Percentiles rank a stretch among this genome's conserved stretches.
These are phyloP conservation scores for Epichloe glyceriae DNA, from an alignment of 2,329 filamentous ascomycete genomes.

Conservation along the genomic window DNA sequence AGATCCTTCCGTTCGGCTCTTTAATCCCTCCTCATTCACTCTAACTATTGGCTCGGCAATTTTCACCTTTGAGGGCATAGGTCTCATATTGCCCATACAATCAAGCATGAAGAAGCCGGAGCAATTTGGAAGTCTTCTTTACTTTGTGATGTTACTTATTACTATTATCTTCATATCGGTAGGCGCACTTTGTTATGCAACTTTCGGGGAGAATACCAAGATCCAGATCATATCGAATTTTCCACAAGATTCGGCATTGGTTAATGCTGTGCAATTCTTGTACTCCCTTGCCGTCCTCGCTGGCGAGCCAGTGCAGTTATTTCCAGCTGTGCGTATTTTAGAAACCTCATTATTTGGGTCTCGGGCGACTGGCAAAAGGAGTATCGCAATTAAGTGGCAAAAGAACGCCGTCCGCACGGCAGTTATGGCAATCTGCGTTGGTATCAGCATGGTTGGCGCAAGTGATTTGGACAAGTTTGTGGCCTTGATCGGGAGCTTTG, in stretches of 20 bases:
- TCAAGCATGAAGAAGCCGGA: conserved; percentile 61
- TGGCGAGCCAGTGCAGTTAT: conserved; percentile 62
- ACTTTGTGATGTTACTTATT: conserved; percentile 58
- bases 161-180: conserved; percentile 61
- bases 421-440: conserved; percentile 45
- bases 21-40: conserved; percentile 57
- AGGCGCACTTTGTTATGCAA: conserved; percentile 60
- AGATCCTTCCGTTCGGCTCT: conserved; percentile 48
- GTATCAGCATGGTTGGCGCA: conserved; percentile 49
- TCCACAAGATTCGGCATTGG: conserved; percentile 55
- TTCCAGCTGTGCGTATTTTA: conserved; percentile 59
- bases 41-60: conserved; percentile 62
- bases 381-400: conserved; percentile 56
- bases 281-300: conserved; percentile 64
- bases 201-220: conserved; percentile 54
- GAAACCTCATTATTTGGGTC: conserved; percentile 56
- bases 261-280: conserved; percentile 63
- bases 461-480: conserved; percentile 64
- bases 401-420: conserved; percentile 54
- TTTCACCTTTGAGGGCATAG: conserved; percentile 69
- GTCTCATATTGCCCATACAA: conserved; percentile 63
- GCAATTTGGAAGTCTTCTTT: conserved; percentile 53
- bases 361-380: conserved; percentile 51
- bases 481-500: conserved; percentile 58
- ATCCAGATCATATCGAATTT: conserved; percentile 69